A percentile compares a stretch with the other conserved stretches of the same genome.
Conservation (phyloP, 2,329 filamentous ascomycete species). For the Pseudogymnoascus sp. region DNA sequence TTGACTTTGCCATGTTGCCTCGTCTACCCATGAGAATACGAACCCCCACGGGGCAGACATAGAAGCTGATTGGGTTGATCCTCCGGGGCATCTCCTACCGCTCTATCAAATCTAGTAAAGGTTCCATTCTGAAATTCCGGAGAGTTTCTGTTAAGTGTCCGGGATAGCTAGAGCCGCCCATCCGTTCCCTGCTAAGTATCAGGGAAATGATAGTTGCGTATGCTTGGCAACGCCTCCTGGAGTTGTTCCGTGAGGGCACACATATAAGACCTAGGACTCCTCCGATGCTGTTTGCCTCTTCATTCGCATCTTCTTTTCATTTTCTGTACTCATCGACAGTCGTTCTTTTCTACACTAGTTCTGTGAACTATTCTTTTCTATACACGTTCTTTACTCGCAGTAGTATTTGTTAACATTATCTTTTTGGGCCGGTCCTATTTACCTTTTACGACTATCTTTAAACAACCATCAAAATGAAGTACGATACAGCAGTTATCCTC, state of each 20-base stretch:
- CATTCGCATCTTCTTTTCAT: neutral
- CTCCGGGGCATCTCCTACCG: neutral
- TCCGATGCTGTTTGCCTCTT: neutral
- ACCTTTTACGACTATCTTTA: constrained; percentile 15
- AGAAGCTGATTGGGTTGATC: neutral
- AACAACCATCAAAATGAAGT: constrained; percentile 28
- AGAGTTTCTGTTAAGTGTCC: neutral
- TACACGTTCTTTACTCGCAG: constrained; percentile 25
- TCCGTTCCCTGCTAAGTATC: neutral
- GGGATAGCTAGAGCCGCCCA: neutral
- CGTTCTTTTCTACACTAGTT: constrained; percentile 27
- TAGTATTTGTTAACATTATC: constrained; percentile 16
- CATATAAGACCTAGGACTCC: neutral
- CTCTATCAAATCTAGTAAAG: neutral
- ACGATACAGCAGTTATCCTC: constrained; percentile 25
- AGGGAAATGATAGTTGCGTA: constrained; percentile 4
- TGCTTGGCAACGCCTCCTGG: neutral
- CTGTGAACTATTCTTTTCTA: constrained; percentile 25
- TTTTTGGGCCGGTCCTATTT: constrained; percentile 26
- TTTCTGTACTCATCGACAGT: constrained; percentile 16
- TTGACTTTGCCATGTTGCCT: neutral
- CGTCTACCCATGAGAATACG: neutral
- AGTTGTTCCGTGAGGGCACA: neutral
- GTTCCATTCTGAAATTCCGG: neutral
- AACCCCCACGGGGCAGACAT: neutral